A percentile compares a stretch with the other conserved stretches of the same genome.
These are phyloP conservation scores for Aspergillus indologenus DNA, from an alignment of 495 filamentous ascomycete genomes.

Conservation along the genomic window DNA sequence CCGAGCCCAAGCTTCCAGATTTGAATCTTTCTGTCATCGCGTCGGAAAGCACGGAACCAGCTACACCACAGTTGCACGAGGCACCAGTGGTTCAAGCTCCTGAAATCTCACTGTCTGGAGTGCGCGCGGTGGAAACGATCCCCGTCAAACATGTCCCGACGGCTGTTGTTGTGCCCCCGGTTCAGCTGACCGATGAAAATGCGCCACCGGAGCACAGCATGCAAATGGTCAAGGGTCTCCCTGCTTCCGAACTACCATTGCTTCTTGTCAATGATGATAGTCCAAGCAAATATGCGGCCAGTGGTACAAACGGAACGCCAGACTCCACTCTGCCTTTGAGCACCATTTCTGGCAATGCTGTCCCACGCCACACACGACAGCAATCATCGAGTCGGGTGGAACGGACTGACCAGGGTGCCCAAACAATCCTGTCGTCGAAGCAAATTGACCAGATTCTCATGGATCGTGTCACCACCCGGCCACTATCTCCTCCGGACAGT, in stretches of 20 bases:
- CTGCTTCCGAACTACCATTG: constrained; percentile 19
- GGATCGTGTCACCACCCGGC: constrained; percentile 35
- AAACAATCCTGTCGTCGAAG: constrained; percentile 71
- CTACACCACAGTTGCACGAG: constrained; percentile 24
- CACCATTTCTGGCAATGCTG: constrained; percentile 45
- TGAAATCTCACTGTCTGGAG: constrained; percentile 34
- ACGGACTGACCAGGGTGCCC: constrained; percentile 67
- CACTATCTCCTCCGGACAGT: constrained; percentile 35
- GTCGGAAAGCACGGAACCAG: constrained; percentile 37
- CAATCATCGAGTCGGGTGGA: constrained; percentile 52
- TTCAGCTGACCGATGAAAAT: constrained; percentile 20
- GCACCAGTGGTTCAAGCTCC: constrained; percentile 12
- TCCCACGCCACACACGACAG: constrained; percentile 28
- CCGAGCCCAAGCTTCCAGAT: constrained; percentile 28
- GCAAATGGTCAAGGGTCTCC: constrained; percentile 14
- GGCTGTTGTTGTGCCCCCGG: constrained; percentile 17
- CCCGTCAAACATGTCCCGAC: constrained; percentile 24
- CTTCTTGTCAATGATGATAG: constrained; percentile 54
- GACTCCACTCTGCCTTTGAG: constrained; percentile 41
- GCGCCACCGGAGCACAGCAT: constrained; percentile 4
- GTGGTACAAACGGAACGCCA: constrained; percentile 37
- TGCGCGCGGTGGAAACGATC: constrained; percentile 41
- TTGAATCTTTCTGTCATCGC: constrained; percentile 34
- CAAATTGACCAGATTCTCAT: constrained; percentile 66
- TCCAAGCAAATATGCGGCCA: constrained; percentile 40